Evolutionary conservation across 306 rosid genomes (phyloP), one percentile per base, ranked within the genome.

Genomic region (Citrullus mucosospermus): DNA sequence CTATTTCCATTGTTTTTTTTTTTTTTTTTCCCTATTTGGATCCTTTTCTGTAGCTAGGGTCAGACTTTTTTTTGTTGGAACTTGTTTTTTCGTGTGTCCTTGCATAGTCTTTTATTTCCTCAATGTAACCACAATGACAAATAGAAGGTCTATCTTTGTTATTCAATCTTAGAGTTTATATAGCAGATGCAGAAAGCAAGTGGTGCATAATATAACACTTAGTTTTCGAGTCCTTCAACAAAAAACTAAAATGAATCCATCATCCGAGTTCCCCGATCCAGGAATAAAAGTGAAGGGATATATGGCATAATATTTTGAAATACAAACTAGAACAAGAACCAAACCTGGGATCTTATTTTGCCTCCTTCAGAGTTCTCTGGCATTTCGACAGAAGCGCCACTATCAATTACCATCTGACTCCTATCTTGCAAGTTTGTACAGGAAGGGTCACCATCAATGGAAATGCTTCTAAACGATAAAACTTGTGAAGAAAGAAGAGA

Each of bases 401-500:
- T 80, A 76, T 75, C 83, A 80, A 32, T 77, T 43, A 46, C 80
- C 39, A 78, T 39, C 36, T 67, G 87, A 78, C 80, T 81, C 80
- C 80, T 88, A 75, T 84, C 88, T 68, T 55, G 78, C 79, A 79
- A 72, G 81, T 80, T 51, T 80, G 85, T 82, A 55, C 87, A 72
- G 51, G 82, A 72, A 80, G 88, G 79, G 75, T 78, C 82, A 58
- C 79, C 83, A 66, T 87, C 87, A 84, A 88, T 84, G 15, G 92
- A 82, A 81, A 90, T 86, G 83, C 91, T 89, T 88, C 80, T 94
- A 86, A 94, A 94, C 43, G 98, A 92, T 77, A 94, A 86, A 73
- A 94, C 95, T 77, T 89, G 95, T 10, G 98, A 94, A 66, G 98
- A 94, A 84, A 94, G 87, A 81, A 92, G 88, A 73, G 78, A 80